Conservation (phyloP, 73 alveolate genomes). For the Breviolum minutum region DNA sequence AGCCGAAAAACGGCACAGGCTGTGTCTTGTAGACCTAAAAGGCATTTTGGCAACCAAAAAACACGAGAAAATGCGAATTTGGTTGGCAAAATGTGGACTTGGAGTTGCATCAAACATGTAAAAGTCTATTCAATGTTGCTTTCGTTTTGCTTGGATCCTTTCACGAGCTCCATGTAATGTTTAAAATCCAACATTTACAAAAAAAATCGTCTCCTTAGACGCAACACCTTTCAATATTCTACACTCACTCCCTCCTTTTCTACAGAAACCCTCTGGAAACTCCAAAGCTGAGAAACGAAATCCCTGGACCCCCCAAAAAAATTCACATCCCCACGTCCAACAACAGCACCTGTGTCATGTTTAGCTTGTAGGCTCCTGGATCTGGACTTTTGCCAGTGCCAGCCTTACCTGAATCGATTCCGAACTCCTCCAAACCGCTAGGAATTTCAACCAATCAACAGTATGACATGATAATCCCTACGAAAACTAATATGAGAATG, state of each 20-base stretch:
- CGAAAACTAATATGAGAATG: too few relatives aligned
- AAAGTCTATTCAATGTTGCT: neutral
- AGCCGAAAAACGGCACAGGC: conserved; percentile 84
- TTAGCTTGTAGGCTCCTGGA: conserved; percentile 78
- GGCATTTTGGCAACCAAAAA: neutral
- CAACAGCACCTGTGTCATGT: conserved; percentile 38
- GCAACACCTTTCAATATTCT: too few relatives aligned
- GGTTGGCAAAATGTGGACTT: neutral
- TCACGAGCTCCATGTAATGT: neutral
- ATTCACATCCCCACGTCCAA: neutral
- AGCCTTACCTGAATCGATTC: conserved; percentile 1
- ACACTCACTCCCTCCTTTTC: neutral
- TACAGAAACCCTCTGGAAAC: too few relatives aligned
- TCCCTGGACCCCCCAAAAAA: neutral
- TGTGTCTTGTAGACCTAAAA: conserved; percentile 80
- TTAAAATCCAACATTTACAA: neutral
- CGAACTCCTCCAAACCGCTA: too few relatives aligned
- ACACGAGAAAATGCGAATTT: too few relatives aligned
- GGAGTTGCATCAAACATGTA: neutral
- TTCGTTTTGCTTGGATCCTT: neutral
- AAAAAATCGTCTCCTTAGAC: neutral
- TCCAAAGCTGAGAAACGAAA: neutral
- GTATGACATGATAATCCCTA: too few relatives aligned
- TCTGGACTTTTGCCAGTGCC: conserved; percentile 86
- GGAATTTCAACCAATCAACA: too few relatives aligned